phyloP scores from a whole-genome alignment of 2,329 filamentous ascomycete genomes.

The Venturia aucupariae region DNA sequence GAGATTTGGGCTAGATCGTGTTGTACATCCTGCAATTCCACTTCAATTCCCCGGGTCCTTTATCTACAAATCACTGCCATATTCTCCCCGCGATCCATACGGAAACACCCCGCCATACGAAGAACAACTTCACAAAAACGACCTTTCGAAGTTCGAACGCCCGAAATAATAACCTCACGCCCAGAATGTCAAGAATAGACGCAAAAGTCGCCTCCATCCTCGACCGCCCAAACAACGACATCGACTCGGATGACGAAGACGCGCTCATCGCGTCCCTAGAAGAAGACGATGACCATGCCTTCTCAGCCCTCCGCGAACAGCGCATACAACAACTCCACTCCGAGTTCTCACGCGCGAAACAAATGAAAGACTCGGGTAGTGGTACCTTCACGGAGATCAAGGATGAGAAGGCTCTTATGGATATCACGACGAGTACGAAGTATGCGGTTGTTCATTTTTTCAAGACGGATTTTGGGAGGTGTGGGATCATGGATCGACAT shows the following conservation, averaged over 20 bases:
- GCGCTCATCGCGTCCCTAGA: conserved; percentile 51
- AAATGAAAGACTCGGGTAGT: conserved; percentile 41
- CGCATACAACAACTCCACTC: conserved; percentile 49
- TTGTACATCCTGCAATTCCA: neutral
- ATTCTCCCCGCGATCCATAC: neutral
- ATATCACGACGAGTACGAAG: conserved; percentile 50
- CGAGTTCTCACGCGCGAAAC: conserved; percentile 44
- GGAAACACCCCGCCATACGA: neutral
- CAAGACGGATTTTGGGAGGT: conserved; percentile 54
- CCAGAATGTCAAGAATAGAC: conserved; percentile 30
- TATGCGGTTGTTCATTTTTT: conserved; percentile 54
- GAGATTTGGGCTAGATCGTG: neutral
- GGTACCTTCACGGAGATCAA: conserved; percentile 48
- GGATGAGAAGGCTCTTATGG: conserved; percentile 49
- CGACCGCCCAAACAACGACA: conserved; percentile 29
- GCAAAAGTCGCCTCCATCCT: conserved; percentile 42
- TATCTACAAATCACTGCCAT: neutral
- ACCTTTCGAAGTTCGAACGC: too few species aligned
- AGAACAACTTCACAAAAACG: neutral
- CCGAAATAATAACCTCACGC: neutral
- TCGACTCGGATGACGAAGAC: conserved; percentile 49
- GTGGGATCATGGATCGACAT: conserved; percentile 52
- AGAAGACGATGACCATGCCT: conserved; percentile 40
- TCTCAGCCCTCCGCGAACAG: conserved; percentile 47
- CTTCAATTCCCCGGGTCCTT: too few species aligned